Evolutionary conservation across 2,329 filamentous ascomycete species (phyloP).

Genomic region (Colletotrichum sp.): DNA sequence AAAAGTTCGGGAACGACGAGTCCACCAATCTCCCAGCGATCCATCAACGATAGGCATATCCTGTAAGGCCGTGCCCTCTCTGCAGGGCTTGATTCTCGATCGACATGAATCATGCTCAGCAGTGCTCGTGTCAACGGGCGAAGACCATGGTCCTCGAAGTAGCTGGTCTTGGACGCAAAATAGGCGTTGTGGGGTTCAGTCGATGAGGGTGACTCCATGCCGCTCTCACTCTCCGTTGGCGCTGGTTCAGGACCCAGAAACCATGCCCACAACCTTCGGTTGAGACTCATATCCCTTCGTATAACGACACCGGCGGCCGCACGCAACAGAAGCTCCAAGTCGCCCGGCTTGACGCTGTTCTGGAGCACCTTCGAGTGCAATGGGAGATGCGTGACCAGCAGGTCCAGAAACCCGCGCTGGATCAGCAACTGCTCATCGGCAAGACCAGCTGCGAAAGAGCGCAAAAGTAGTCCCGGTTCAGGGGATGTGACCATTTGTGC

Average conservation of each 20-base stretch:
- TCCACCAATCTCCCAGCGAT: slow-evolving; percentile 95
- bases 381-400: slow-evolving; percentile 89
- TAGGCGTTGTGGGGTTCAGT: slow-evolving; percentile 49
- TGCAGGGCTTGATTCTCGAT: slow-evolving; percentile 53
- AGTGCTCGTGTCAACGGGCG: slow-evolving; percentile 76
- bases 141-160: slow-evolving; percentile 84
- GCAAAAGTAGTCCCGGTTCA: slow-evolving; percentile 87
- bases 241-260: slow-evolving; percentile 79
- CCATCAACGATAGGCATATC: slow-evolving; percentile 95
- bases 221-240: slow-evolving; percentile 51
- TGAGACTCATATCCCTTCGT: slow-evolving; percentile 94
- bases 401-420: slow-evolving; percentile 90
- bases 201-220: slow-evolving; percentile 49
- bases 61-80: slow-evolving; percentile 87
- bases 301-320: slow-evolving; percentile 88
- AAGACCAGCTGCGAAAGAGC: slow-evolving; percentile 91
- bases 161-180: slow-evolving; percentile 69
- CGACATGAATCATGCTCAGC: slow-evolving; percentile 73
- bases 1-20: slow-evolving; percentile 89
- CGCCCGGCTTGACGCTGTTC: slow-evolving; percentile 71
- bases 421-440: slow-evolving; percentile 88
- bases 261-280: slow-evolving; percentile 95
- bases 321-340: slow-evolving; percentile 81
- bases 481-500: slow-evolving; percentile 79
- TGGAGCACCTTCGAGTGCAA: slow-evolving; percentile 84